Percentiles rank a stretch among this genome's conserved stretches.
Conservation (phyloP, 1,139 yeast genomes). For the Hyphopichia burtonii region DNA sequence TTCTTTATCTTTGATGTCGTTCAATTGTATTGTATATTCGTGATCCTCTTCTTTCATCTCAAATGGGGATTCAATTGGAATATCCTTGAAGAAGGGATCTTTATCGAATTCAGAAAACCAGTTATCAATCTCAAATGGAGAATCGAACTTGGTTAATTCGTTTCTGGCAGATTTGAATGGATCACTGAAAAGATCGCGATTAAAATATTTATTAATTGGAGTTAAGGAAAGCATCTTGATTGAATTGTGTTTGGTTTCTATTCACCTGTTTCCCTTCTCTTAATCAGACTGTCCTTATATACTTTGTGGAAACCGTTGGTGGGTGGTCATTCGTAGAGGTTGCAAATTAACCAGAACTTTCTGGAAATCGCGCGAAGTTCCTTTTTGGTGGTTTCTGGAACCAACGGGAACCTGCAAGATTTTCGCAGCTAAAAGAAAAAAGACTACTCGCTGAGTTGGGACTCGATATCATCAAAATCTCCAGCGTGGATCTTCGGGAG, state of each 20-base stretch:
- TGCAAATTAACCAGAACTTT: neutral
- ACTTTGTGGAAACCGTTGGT: too few species aligned
- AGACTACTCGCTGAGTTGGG: neutral
- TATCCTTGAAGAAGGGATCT: constrained; percentile 1
- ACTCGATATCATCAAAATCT: constrained; percentile 13
- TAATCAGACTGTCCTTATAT: too few species aligned
- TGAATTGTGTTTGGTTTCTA: too few species aligned
- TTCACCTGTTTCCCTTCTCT: too few species aligned
- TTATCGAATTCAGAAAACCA: constrained; percentile 1
- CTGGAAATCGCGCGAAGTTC: neutral
- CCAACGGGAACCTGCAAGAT: too few species aligned
- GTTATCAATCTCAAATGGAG: neutral
- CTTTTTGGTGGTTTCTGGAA: too few species aligned
- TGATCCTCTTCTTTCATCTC: constrained; percentile 23
- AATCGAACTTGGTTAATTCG: neutral
- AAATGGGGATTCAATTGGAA: constrained; percentile 6
- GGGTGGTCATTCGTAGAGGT: too few species aligned
- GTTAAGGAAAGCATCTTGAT: neutral
- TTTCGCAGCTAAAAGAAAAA: too few species aligned
- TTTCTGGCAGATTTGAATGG: neutral
- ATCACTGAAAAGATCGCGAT: neutral
- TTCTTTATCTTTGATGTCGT: constrained; percentile 21
- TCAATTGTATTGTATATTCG: constrained; percentile 21
- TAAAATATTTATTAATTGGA: neutral
- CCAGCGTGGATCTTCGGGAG: constrained; percentile 27